These are phyloP conservation scores for Pythium aquatile DNA, from an alignment of 352 stramenopile species.

Conservation along the genomic window DNA sequence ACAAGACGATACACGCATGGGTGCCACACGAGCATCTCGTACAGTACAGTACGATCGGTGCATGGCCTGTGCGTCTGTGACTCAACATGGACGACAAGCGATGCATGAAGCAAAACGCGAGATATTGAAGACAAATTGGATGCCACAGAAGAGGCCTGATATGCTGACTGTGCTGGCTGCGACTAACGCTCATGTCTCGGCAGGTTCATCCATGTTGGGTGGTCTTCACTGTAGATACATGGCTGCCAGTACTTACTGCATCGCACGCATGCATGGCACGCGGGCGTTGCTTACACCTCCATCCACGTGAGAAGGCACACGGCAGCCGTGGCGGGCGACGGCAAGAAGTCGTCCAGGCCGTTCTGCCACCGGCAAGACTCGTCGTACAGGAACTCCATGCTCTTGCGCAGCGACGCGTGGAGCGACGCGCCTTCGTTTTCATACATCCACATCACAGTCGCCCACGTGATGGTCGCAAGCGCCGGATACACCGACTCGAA, in stretches of 20 bases:
- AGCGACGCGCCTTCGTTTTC: slow-evolving; percentile 79
- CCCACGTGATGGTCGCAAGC: slow-evolving; percentile 77
- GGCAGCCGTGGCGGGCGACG: slow-evolving; percentile 66
- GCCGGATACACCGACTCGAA: slow-evolving; percentile 81
- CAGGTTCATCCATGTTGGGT: too few species aligned
- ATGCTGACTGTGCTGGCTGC: background rate
- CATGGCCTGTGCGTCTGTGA: background rate
- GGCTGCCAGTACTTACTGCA: background rate
- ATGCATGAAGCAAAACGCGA: background rate
- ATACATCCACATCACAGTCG: slow-evolving; percentile 85
- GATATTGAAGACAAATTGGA: background rate
- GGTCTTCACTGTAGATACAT: too few species aligned
- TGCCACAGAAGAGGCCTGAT: background rate
- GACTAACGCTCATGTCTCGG: background rate
- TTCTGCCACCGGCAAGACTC: slow-evolving; percentile 76
- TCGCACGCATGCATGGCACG: background rate
- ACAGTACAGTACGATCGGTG: background rate
- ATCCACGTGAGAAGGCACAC: slow-evolving; percentile 63
- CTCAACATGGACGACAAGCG: background rate
- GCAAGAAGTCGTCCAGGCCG: slow-evolving; percentile 73
- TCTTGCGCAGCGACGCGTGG: slow-evolving; percentile 79
- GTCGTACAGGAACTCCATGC: slow-evolving; percentile 90
- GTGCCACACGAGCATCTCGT: too few species aligned
- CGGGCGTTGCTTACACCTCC: slow-evolving; percentile 36
- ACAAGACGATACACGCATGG: background rate